A percentile compares a stretch with the other conserved stretches of the same genome.
These are phyloP conservation scores for Chrysoporthe puriensis DNA, from an alignment of 2,329 filamentous ascomycete species.

Conservation along the genomic window DNA sequence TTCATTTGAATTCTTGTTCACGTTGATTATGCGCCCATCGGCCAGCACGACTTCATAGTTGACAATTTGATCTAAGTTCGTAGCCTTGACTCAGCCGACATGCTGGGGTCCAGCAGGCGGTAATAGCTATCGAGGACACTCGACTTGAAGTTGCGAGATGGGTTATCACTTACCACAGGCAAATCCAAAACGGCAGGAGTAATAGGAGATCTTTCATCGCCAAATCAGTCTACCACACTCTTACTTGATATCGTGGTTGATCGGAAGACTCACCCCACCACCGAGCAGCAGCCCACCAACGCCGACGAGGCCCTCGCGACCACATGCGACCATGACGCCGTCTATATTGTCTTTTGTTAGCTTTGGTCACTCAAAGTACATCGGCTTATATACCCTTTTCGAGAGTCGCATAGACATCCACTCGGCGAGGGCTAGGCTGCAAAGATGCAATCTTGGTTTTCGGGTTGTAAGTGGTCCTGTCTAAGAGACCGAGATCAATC, in stretches of 20 bases:
- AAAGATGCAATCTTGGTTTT: slow-evolving; percentile 10
- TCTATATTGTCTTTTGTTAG: background rate
- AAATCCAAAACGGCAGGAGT: slow-evolving; percentile 7
- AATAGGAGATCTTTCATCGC: background rate
- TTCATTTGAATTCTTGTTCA: background rate
- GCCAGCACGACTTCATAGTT: slow-evolving; percentile 19
- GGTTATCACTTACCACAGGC: slow-evolving; percentile 7
- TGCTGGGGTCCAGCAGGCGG: background rate
- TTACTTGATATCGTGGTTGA: background rate
- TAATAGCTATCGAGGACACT: background rate
- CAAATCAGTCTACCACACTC: background rate
- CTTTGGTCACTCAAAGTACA: too few species aligned
- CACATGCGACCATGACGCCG: slow-evolving; percentile 12
- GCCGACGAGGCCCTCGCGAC: slow-evolving; percentile 9
- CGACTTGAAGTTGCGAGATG: background rate
- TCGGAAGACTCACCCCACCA: slow-evolving; percentile 11
- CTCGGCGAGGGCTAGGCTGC: slow-evolving; percentile 2
- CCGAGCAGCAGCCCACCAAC: slow-evolving; percentile 12
- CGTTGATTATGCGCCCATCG: slow-evolving; percentile 15
- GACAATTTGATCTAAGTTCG: slow-evolving; percentile 4
- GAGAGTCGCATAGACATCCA: slow-evolving; percentile 14
- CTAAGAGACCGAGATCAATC: slow-evolving; percentile 14
- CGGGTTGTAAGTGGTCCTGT: background rate
- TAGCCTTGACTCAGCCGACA: slow-evolving; percentile 34
- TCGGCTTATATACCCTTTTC: slow-evolving; percentile 3